Conservation (phyloP, 2,329 filamentous ascomycete species). For the Diaporthe sp. region DNA sequence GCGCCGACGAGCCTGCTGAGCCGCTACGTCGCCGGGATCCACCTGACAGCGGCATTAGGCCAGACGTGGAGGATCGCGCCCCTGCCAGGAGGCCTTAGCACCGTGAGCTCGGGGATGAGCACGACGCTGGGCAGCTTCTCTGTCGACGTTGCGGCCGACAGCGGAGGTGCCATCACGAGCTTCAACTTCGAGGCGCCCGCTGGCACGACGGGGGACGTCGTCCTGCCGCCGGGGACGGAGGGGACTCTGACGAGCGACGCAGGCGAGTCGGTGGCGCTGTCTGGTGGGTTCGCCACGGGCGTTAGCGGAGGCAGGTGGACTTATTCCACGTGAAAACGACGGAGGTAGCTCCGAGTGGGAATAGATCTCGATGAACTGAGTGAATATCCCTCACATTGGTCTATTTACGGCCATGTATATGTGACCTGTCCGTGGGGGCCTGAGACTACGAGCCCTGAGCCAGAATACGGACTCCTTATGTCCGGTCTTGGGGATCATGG, state of each 20-base stretch:
- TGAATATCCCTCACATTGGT: conserved; percentile 3
- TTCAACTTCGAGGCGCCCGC: conserved; percentile 39
- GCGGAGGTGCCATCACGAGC: conserved; percentile 34
- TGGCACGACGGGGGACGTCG: conserved; percentile 39
- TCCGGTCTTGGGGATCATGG: conserved; percentile 6
- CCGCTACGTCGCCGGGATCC: conserved; percentile 59
- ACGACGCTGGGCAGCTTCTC: conserved; percentile 36
- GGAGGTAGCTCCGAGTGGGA: background rate
- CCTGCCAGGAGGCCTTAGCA: conserved; percentile 55
- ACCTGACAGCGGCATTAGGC: conserved; percentile 53
- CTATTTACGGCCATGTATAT: background rate
- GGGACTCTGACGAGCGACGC: conserved; percentile 32
- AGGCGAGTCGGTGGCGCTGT: conserved; percentile 26
- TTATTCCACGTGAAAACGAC: conserved; percentile 15
- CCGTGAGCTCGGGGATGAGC: conserved; percentile 36
- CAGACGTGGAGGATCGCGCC: conserved; percentile 55
- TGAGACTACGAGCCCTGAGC: conserved; percentile 6
- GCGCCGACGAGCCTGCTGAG: conserved; percentile 54
- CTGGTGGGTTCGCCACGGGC: conserved; percentile 30
- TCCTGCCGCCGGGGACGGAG: conserved; percentile 36
- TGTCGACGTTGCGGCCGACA: conserved; percentile 37
- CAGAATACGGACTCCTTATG: background rate
- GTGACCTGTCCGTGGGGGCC: background rate
- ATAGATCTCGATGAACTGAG: conserved; percentile 9
- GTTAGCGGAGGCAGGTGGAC: conserved; percentile 39